Evolutionary conservation across 225 moss, liverwort and hornwort genomes (phyloP).

Genomic region (Lunularia cruciata): DNA sequence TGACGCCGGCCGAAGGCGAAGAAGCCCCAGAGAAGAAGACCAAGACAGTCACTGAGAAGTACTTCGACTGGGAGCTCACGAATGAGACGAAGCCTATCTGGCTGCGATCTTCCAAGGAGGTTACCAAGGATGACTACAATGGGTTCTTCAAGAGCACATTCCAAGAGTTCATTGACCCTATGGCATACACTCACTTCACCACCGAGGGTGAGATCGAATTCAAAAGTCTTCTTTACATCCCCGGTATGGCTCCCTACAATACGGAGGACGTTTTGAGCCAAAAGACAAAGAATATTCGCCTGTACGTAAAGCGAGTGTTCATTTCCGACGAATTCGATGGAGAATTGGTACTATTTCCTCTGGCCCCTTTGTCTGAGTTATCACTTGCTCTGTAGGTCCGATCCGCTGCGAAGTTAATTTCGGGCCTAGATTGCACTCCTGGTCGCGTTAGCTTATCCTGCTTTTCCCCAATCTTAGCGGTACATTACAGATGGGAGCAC

Average conservation of each 20-base stretch:
- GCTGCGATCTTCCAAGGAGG: slow-evolving; percentile 79
- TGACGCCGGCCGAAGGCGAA: slow-evolving; percentile 21
- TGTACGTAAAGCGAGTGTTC: slow-evolving; percentile 97
- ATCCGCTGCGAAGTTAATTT: too few relatives aligned
- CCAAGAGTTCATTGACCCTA: slow-evolving; percentile 90
- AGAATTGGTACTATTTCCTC: slow-evolving; percentile 59
- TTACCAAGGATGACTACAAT: slow-evolving; percentile 73
- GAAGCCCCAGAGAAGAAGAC: slow-evolving; percentile 42
- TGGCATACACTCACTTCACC: slow-evolving; percentile 80
- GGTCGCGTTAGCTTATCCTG: too few relatives aligned
- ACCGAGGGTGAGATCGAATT: slow-evolving; percentile 99
- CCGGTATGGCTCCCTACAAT: slow-evolving; percentile 94
- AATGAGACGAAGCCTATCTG: slow-evolving; percentile 95
- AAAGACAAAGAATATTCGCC: slow-evolving; percentile 81
- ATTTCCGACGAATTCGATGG: slow-evolving; percentile 98
- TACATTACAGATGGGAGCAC: too few relatives aligned
- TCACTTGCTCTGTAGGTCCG: too few relatives aligned
- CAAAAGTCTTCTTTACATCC: slow-evolving; percentile 84
- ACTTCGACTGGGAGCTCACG: slow-evolving; percentile 91
- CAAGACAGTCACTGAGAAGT: slow-evolving; percentile 80
- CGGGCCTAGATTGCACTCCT: too few relatives aligned
- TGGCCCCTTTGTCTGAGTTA: too few relatives aligned
- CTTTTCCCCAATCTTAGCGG: too few relatives aligned
- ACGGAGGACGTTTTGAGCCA: slow-evolving; percentile 77
- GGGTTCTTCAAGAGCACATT: slow-evolving; percentile 92